Base-by-base conservation (phyloP, 1,284 basidiomycete genomes). In the Tremellales sp. region DNA sequence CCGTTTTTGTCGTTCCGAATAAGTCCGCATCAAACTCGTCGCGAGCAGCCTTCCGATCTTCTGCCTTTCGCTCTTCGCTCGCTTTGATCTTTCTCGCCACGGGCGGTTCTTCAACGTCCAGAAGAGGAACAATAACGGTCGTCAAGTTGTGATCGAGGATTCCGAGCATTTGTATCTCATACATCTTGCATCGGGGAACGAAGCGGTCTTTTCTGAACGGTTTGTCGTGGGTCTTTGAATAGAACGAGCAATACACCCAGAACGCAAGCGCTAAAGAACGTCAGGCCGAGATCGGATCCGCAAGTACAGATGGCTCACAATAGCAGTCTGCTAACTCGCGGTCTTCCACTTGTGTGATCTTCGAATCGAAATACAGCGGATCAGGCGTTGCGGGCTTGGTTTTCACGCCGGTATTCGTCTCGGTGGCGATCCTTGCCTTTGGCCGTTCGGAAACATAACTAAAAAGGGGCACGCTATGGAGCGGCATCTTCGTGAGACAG, bases 111-210 rank as follows among this genome's bases (percentile, higher is more conserved):
- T 66, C 68, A 21, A 64, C 65, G 37, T 68, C 70, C 26, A 90
- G 74, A 61, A 82, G 75, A 4, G 88, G 89, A 12, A 90, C 82
- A 51, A 85, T 86, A 48, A 94, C 92, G 53, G 85, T 86, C 14
- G 86, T 82, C 26, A 90, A 83, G 63, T 91, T 91, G 63, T 93
- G 86, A 58, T 91, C 89, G 39, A 94, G 76, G 8, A 93, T 76
- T 4, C 91, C 91, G 7, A 94, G 78, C 86, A 89, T 92, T 64
- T 94, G 86, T 37, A 94, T 90, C 64, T 93, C 86, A 60, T 89
- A 86, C 88, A 95, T 93, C 72, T 87, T 89, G 31, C 87, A 89
- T 34, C 90, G 82, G 2, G 89, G 84, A 22, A 95, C 78, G 64
- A 95, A 97, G 78, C 90, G 82, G 70, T 94, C 92, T 53, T 79